phyloP scores from a whole-genome alignment of 2,329 filamentous ascomycete genomes.

The Eutypa lata region DNA sequence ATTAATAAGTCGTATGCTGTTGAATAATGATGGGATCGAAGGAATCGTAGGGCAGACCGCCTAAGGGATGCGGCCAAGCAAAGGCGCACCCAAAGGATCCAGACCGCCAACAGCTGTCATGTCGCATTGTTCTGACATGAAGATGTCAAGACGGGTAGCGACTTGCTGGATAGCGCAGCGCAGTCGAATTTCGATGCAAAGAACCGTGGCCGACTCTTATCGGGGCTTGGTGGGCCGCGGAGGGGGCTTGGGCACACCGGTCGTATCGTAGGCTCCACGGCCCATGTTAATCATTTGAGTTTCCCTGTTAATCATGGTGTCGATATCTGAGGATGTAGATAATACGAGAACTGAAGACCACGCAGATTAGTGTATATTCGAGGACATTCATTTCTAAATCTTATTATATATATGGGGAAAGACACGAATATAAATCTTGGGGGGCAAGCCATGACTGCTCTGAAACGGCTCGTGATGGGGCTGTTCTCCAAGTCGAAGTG shows the following conservation, averaged over 20 bases:
- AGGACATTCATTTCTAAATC: background rate
- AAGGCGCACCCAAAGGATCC: background rate
- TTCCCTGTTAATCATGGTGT: slow-evolving; percentile 28
- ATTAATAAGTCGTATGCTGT: slow-evolving; percentile 18
- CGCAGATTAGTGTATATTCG: slow-evolving; percentile 3
- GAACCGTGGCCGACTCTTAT: slow-evolving; percentile 18
- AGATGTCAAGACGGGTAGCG: background rate
- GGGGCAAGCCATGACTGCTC: slow-evolving; percentile 8
- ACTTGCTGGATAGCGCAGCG: slow-evolving; percentile 1
- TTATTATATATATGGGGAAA: slow-evolving; percentile 12
- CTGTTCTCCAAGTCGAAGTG: slow-evolving; percentile 7
- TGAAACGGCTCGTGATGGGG: slow-evolving; percentile 11
- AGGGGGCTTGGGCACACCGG: slow-evolving; percentile 32
- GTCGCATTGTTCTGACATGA: too few species aligned
- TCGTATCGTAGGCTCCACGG: slow-evolving; percentile 33
- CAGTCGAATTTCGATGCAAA: background rate
- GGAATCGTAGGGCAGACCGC: background rate
- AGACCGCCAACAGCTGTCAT: background rate
- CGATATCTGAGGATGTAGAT: slow-evolving; percentile 3
- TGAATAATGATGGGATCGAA: background rate
- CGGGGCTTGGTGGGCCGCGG: slow-evolving; percentile 30
- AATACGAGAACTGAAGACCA: slow-evolving; percentile 13
- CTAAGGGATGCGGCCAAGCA: too few species aligned
- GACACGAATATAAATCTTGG: background rate
- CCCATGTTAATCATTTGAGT: slow-evolving; percentile 31